A percentile compares a stretch with the other conserved stretches of the same genome.
Conservation (phyloP, 768 basidiomycete genomes). For the Phanerodontia chrysosporium region DNA sequence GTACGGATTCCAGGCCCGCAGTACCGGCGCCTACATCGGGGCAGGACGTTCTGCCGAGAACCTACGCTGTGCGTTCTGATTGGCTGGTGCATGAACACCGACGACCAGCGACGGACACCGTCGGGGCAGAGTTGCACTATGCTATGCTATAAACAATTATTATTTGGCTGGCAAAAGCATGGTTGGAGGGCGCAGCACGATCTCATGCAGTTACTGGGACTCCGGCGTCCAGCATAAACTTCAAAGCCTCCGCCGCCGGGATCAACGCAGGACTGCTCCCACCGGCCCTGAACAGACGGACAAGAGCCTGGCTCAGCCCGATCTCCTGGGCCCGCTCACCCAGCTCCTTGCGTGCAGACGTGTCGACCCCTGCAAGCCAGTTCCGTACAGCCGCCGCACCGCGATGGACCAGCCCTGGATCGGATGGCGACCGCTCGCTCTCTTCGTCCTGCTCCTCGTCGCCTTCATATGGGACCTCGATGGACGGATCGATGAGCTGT, state of each 20-base stretch:
- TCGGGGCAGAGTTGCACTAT: background rate
- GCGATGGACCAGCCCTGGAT: conserved; percentile 71
- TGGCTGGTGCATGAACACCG: background rate
- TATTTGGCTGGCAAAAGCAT: no score
- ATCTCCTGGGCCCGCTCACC: conserved; percentile 46
- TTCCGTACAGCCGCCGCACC: conserved; percentile 74
- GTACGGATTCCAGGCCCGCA: conserved; percentile 6
- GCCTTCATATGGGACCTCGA: conserved; percentile 29
- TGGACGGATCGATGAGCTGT: conserved; percentile 60
- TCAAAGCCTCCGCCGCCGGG: conserved; percentile 50
- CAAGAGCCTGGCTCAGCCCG: conserved; percentile 52
- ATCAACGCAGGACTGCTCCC: conserved; percentile 35
- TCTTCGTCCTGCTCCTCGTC: conserved; percentile 31
- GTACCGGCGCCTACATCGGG: background rate
- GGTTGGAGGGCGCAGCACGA: background rate
- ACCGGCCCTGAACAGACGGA: conserved; percentile 42
- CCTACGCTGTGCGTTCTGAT: background rate
- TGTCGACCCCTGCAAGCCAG: conserved; percentile 46
- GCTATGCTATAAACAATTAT: no score
- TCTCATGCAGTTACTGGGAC: conserved; percentile 15
- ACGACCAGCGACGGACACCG: background rate
- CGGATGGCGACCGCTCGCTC: conserved; percentile 23
- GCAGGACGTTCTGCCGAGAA: background rate
- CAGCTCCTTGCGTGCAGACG: conserved; percentile 37
- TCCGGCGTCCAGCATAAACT: conserved; percentile 32